Percentiles rank a stretch among this genome's conserved stretches.
Conservation (phyloP, 163 green algal species). For the Prototheca cutis region DNA sequence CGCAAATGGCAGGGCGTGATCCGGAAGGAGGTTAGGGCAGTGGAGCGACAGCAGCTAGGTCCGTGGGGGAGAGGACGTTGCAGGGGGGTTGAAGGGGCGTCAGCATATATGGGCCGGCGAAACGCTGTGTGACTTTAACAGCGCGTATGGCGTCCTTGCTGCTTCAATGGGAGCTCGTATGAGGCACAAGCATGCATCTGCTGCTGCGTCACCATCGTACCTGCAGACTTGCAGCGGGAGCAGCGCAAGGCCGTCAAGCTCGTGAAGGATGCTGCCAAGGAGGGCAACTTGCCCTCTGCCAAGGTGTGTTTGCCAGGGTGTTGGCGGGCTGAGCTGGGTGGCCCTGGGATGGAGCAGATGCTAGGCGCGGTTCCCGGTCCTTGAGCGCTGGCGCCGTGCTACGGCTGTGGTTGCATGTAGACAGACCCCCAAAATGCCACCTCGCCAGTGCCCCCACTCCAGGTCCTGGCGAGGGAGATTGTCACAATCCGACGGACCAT, state of each 20-base stretch:
- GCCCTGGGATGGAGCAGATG: no score
- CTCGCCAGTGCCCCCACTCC: not conserved
- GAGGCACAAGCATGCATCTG: not conserved
- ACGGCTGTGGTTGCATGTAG: no score
- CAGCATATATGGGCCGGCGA: not conserved
- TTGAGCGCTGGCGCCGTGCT: no score
- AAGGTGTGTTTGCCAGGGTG: no score
- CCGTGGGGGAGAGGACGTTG: not conserved
- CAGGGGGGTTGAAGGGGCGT: no score
- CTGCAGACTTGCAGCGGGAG: conserved; percentile 70
- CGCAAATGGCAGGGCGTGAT: conserved; percentile 79
- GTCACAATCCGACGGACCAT: conserved; percentile 63
- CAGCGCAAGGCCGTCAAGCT: conserved; percentile 68
- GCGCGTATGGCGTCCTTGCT: not conserved
- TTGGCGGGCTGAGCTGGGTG: no score
- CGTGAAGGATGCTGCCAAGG: conserved; percentile 69
- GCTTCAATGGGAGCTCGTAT: not conserved
- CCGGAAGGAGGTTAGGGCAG: conserved; percentile 47
- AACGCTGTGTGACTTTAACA: not conserved
- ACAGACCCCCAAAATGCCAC: not conserved
- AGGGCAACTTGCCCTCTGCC: conserved; percentile 55
- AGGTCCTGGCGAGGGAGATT: conserved; percentile 84
- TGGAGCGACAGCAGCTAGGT: conserved; percentile 64
- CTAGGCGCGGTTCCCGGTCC: no score
- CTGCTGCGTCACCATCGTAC: no score